Evolutionary conservation across 192 early-diverging fungal species (phyloP), one percentile per base, ranked within the genome.

Genomic region (Gonapodya sp.): DNA sequence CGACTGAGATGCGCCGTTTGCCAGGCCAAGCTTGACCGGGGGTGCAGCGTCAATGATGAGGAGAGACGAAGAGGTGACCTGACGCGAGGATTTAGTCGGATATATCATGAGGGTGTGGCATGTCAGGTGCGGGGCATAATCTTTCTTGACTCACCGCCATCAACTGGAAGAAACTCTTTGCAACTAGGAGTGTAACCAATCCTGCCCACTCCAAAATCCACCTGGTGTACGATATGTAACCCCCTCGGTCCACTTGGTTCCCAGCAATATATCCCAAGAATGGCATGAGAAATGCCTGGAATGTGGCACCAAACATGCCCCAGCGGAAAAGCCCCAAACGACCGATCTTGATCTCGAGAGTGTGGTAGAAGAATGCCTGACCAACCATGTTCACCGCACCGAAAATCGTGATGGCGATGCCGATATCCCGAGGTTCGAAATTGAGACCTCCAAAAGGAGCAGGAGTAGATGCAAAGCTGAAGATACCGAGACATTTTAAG

Each of bases 221-320:
- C 24, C 46, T 8, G 24, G 46, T 16, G 24, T 64, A 64, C 8
- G 46, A 64, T 16, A 64, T 64, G 46, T 64, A 64, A 64, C 46
- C 46, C 46, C 46, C 46, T 16, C 46, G 8, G 24, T 64, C 46
- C 46, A 64, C 46, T 24, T 64, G 46, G 24, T 64, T 64, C 46
- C 46, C 46, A 64, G 46, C 46, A 64, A 64, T 64, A 24, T 64
- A 64, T 64, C 46, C 46, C 46, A 64, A 64, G 46, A 64, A 64
- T 64, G 46, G 46, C 46, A 64, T 64, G 8, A 64, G 24, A 64
- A 64, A 64, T 64, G 46, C 46, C 24, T 64, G 46, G 46, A 64
- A 64, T 24, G 24, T 64, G 46, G 46, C 46, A 24, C 46, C 46
- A 64, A 64, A 64, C 46, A 64, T 64, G 8, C 46, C 46, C 46